Percentiles rank a stretch among this genome's conserved stretches.
These are phyloP conservation scores for Scedosporium minutisporum DNA, from an alignment of 2,329 filamentous ascomycete species.

Conservation along the genomic window DNA sequence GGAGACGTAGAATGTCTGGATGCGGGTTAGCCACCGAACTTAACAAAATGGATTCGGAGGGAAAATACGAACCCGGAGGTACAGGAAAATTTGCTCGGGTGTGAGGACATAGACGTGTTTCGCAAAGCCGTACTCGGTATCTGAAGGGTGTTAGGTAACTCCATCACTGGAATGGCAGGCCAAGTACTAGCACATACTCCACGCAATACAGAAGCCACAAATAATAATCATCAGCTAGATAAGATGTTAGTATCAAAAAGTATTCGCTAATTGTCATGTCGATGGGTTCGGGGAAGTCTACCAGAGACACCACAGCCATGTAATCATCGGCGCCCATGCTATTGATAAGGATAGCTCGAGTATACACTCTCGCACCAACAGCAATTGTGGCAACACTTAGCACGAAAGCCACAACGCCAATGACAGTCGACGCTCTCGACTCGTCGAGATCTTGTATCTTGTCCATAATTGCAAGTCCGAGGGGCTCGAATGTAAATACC, in stretches of 20 bases:
- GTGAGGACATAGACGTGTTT: slow-evolving; percentile 8
- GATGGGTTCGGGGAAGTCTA: slow-evolving; percentile 1
- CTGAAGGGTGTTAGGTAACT: not conserved
- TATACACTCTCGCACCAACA: slow-evolving; percentile 3
- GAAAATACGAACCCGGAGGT: slow-evolving; percentile 7
- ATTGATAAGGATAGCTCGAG: not conserved
- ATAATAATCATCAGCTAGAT: slow-evolving; percentile 6
- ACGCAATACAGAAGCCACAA: slow-evolving; percentile 3
- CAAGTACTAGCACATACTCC: slow-evolving; percentile 3
- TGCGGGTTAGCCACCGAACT: not conserved
- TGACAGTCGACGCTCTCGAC: not conserved
- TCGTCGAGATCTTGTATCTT: not conserved
- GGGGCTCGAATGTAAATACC: too few relatives aligned
- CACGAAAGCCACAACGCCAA: not conserved
- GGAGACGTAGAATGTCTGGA: slow-evolving; percentile 20
- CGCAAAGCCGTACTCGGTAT: slow-evolving; percentile 10
- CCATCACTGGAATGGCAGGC: not conserved
- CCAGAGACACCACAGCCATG: slow-evolving; percentile 15
- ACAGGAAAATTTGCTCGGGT: slow-evolving; percentile 4
- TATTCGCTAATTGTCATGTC: not conserved
- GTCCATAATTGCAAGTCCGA: not conserved
- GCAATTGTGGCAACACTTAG: not conserved
- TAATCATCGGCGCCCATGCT: slow-evolving; percentile 16
- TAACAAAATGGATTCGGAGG: not conserved
- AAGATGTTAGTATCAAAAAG: too few relatives aligned